Evolutionary conservation across 2,329 filamentous ascomycete genomes (phyloP).

Genomic region (Penicillium sp.): DNA sequence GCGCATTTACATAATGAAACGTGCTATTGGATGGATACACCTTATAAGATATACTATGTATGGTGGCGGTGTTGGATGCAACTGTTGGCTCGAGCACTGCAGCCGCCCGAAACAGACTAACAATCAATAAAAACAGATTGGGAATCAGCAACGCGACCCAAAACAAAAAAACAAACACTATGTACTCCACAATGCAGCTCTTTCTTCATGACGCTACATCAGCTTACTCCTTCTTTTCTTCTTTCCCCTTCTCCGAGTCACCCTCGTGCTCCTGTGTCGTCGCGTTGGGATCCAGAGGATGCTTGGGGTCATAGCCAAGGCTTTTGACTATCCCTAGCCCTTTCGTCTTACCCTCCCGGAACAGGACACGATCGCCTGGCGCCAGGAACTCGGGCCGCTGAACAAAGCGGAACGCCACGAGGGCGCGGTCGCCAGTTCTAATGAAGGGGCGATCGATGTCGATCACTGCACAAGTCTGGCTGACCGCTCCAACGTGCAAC

Average conservation of each 20-base stretch:
- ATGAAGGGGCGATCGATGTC: conserved; percentile 97
- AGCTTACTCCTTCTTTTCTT: background rate
- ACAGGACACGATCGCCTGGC: conserved; percentile 84
- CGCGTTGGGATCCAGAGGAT: conserved; percentile 49
- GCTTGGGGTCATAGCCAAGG: conserved; percentile 76
- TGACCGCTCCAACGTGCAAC: conserved; percentile 93
- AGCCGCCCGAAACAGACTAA: background rate
- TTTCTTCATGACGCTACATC: background rate
- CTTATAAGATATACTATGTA: background rate
- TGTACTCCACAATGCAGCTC: background rate
- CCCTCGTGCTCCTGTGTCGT: conserved; percentile 22
- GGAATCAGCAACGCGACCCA: background rate
- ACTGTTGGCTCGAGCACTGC: background rate
- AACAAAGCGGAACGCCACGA: conserved; percentile 91
- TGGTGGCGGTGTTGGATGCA: background rate
- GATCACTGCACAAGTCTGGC: conserved; percentile 95
- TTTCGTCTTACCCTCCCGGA: conserved; percentile 93
- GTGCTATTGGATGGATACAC: background rate
- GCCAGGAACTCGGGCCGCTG: conserved; percentile 91
- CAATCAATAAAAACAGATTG: background rate
- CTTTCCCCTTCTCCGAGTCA: conserved; percentile 8
- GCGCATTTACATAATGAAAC: background rate
- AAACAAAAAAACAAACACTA: background rate
- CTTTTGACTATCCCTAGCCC: conserved; percentile 92
- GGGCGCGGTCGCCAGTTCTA: conserved; percentile 88